Evolutionary conservation across 495 filamentous ascomycete species (phyloP).

Genomic region (Pseudotulostoma volvatum): DNA sequence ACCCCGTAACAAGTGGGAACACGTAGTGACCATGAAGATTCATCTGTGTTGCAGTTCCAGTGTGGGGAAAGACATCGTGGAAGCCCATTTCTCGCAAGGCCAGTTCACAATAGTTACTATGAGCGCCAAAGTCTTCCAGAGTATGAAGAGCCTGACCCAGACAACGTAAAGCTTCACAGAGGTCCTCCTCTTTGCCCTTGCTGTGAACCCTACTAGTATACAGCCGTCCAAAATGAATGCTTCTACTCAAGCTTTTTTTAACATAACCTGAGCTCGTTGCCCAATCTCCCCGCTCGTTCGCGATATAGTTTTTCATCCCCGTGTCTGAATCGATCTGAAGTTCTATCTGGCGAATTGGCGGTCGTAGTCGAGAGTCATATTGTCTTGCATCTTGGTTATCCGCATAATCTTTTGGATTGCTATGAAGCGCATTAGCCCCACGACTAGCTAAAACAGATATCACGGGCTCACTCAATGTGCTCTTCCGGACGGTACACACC

Average conservation of each 20-base stretch:
- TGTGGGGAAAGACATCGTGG: slow-evolving; percentile 70
- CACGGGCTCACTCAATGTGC: slow-evolving; percentile 50
- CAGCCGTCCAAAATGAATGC: slow-evolving; percentile 77
- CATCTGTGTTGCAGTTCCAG: slow-evolving; percentile 57
- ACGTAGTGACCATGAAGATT: slow-evolving; percentile 53
- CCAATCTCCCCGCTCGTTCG: slow-evolving; percentile 72
- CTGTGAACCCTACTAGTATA: slow-evolving; percentile 55
- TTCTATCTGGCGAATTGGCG: slow-evolving; percentile 55
- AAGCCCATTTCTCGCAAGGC: slow-evolving; percentile 73
- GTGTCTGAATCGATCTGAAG: slow-evolving; percentile 70
- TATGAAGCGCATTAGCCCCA: slow-evolving; percentile 4
- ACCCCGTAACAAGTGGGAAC: slow-evolving; percentile 87
- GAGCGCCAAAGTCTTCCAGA: slow-evolving; percentile 88
- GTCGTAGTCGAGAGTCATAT: slow-evolving; percentile 69
- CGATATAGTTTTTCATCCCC: slow-evolving; percentile 98
- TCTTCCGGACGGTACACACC: slow-evolving; percentile 92
- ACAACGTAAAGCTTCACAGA: slow-evolving; percentile 77
- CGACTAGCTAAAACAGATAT: not conserved
- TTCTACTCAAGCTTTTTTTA: slow-evolving; percentile 63
- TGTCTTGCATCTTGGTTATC: slow-evolving; percentile 74
- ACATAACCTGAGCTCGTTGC: slow-evolving; percentile 85
- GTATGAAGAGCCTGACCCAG: slow-evolving; percentile 87
- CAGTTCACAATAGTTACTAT: slow-evolving; percentile 89
- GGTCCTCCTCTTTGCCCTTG: slow-evolving; percentile 63
- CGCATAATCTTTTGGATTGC: slow-evolving; percentile 78